Percentiles rank a stretch among this genome's conserved stretches.
Evolutionary conservation across 2,329 filamentous ascomycete genomes (phyloP).

Genomic region (Drechslerella dactyloides): DNA sequence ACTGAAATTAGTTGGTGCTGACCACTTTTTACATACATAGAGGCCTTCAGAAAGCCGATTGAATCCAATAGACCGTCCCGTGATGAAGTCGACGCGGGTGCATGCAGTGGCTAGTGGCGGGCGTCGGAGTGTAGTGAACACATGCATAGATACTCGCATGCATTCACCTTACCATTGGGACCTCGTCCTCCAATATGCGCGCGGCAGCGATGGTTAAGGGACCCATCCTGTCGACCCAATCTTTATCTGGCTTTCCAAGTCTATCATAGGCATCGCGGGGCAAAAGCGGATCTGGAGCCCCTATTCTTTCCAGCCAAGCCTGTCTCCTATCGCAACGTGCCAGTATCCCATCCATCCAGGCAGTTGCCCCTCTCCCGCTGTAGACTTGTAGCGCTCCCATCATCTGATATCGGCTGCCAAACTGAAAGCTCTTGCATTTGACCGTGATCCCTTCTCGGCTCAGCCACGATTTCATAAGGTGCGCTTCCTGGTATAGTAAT

Average conservation of each 20-base stretch:
- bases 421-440: conserved; percentile 50
- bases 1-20: too few relatives aligned
- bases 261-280: conserved; percentile 2
- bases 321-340: conserved; percentile 51
- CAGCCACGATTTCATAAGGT: conserved; percentile 48
- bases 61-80: too few relatives aligned
- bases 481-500: conserved; percentile 13
- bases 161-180: too few relatives aligned
- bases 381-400: conserved; percentile 53
- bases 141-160: too few relatives aligned
- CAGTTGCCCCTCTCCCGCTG: conserved; percentile 35
- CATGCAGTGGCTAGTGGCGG: too few relatives aligned
- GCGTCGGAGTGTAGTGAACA: too few relatives aligned
- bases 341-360: conserved; percentile 55
- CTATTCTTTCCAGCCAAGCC: conserved; percentile 49
- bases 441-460: conserved; percentile 47
- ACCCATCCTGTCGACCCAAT: conserved; percentile 7
- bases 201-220: neutral
- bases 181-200: conserved; percentile 3
- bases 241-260: neutral
- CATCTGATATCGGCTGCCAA: conserved; percentile 52
- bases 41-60: too few relatives aligned
- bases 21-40: too few relatives aligned
- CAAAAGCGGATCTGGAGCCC: conserved; percentile 4
- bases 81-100: too few relatives aligned